phyloP scores from a whole-genome alignment of 805 yeast species.

The Candida morakotiae region DNA sequence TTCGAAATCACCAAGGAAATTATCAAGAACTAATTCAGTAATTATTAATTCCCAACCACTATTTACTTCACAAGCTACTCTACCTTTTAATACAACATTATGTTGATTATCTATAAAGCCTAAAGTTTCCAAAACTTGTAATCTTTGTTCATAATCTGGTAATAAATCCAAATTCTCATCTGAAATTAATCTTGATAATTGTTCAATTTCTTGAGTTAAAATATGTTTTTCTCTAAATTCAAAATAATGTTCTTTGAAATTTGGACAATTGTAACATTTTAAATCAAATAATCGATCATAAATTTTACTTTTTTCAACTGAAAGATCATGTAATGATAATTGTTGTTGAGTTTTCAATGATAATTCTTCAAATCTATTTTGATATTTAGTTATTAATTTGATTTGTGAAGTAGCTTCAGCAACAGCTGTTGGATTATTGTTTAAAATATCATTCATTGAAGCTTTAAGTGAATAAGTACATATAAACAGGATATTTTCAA shows the following conservation, averaged over 20 bases:
- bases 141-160: slow-evolving; percentile 91
- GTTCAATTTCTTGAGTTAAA: slow-evolving; percentile 48
- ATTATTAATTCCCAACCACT: slow-evolving; percentile 87
- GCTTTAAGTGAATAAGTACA: slow-evolving; percentile 33
- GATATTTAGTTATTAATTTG: slow-evolving; percentile 28
- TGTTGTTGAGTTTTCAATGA: slow-evolving; percentile 32
- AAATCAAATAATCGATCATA: slow-evolving; percentile 22
- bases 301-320: slow-evolving; percentile 33
- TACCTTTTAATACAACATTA: slow-evolving; percentile 81
- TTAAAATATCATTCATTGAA: slow-evolving; percentile 29
- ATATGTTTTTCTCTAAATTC: slow-evolving; percentile 43
- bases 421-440: slow-evolving; percentile 32
- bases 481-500: slow-evolving; percentile 41
- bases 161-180: slow-evolving; percentile 85
- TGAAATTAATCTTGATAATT: slow-evolving; percentile 60
- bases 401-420: slow-evolving; percentile 34
- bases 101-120: slow-evolving; percentile 73
- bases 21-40: slow-evolving; percentile 86
- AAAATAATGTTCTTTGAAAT: slow-evolving; percentile 42
- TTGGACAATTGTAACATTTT: slow-evolving; percentile 30
- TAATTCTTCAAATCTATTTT: slow-evolving; percentile 41
- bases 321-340: slow-evolving; percentile 31
- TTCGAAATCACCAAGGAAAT: slow-evolving; percentile 87
- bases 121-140: slow-evolving; percentile 72
- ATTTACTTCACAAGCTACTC: slow-evolving; percentile 90